phyloP scores from a whole-genome alignment of 352 stramenopile species.

The Phytophthora constricta region DNA sequence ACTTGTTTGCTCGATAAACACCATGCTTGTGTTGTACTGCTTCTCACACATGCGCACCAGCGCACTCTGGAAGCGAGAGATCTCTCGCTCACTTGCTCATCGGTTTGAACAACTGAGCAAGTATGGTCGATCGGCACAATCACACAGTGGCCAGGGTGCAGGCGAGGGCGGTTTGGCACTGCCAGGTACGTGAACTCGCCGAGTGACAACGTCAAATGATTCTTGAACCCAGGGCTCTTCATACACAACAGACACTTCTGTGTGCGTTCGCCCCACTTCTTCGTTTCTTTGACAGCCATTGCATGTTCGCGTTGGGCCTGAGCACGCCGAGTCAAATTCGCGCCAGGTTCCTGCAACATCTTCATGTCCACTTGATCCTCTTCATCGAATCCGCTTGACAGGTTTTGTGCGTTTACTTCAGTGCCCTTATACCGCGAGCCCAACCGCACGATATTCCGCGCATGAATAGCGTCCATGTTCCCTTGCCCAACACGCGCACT shows the following conservation, averaged over 20 bases:
- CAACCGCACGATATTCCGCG: conserved; percentile 77
- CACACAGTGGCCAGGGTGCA: conserved; percentile 73
- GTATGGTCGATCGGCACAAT: conserved; percentile 82
- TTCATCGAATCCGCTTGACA: conserved; percentile 84
- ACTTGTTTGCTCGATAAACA: conserved; percentile 85
- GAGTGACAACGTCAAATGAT: conserved; percentile 81
- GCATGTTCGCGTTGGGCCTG: conserved; percentile 59
- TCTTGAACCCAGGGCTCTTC: conserved; percentile 77
- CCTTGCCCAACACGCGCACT: conserved; percentile 49
- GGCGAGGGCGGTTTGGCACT: conserved; percentile 56
- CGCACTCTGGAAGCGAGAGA: conserved; percentile 70
- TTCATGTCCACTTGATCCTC: conserved; percentile 79
- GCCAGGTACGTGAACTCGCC: conserved; percentile 80
- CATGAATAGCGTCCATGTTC: conserved; percentile 77
- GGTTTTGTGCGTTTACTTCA: conserved; percentile 63
- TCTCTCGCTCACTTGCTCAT: conserved; percentile 69
- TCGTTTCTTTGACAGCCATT: conserved; percentile 61
- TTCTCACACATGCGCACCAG: conserved; percentile 63
- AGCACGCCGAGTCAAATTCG: conserved; percentile 67
- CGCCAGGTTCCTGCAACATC: conserved; percentile 56
- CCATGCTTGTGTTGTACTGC: conserved; percentile 60
- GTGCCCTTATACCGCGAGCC: conserved; percentile 77
- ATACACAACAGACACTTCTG: conserved; percentile 77
- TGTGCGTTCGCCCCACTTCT: conserved; percentile 70
- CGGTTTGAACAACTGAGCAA: conserved; percentile 58